phyloP scores from a whole-genome alignment of 2,329 filamentous ascomycete species.

The Rutstroemia sp. region DNA sequence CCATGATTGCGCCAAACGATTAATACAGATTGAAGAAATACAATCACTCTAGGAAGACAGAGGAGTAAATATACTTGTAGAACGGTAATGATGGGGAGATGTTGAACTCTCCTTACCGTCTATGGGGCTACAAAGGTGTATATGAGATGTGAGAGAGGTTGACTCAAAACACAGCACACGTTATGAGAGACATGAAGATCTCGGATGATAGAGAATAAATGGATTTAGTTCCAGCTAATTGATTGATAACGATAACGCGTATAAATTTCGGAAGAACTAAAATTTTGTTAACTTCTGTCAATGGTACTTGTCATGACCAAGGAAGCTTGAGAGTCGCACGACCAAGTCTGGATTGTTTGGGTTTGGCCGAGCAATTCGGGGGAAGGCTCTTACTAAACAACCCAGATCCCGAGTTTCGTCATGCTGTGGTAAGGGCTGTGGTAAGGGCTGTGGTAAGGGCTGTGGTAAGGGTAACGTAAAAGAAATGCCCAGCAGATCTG shows the following conservation, averaged over 20 bases:
- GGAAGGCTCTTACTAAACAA: too few species aligned
- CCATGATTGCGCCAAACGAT: not conserved
- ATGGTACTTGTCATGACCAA: slow-evolving; percentile 14
- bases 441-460: too few species aligned
- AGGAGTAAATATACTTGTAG: not conserved
- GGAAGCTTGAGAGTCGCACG: not conserved
- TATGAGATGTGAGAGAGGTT: not conserved
- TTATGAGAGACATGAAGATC: slow-evolving; percentile 10
- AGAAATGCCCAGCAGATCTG: too few species aligned
- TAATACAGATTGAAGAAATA: not conserved
- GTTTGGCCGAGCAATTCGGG: too few species aligned
- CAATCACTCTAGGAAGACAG: not conserved
- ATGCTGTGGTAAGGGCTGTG: too few species aligned
- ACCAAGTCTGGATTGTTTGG: too few species aligned
- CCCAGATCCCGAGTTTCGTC: too few species aligned
- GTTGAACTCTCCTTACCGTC: not conserved
- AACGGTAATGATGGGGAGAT: not conserved
- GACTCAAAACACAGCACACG: slow-evolving; percentile 7
- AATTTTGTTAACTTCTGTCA: slow-evolving; percentile 16
- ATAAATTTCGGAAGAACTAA: slow-evolving; percentile 15
- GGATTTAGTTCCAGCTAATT: not conserved
- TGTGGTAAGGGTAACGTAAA: too few species aligned
- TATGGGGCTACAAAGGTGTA: not conserved
- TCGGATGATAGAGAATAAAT: slow-evolving; percentile 11
- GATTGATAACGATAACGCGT: slow-evolving; percentile 11